Evolutionary conservation across 2,329 filamentous ascomycete genomes (phyloP), one percentile per base, ranked within the genome.

Genomic region (Cytospora chrysosperma): DNA sequence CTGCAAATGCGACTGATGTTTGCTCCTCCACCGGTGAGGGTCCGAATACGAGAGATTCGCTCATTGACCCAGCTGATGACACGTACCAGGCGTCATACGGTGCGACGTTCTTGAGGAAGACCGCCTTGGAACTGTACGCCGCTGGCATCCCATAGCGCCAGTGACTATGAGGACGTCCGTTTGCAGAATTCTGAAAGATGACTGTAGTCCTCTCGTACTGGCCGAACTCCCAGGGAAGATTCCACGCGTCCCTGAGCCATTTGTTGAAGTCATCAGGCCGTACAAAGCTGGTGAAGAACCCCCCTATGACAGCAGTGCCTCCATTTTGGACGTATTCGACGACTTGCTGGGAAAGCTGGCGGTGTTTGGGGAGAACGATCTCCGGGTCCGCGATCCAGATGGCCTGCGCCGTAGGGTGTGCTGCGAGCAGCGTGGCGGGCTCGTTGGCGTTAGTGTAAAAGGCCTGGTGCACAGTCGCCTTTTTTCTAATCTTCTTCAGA

Each of bases 1-100:
- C 52, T 13, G 57, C 30, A n/a, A 59, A 59, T 2, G 57, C 57
- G 28, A 59, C 9, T 12, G 57, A n/a, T 19, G 57, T 50, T 28
- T 53, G 49, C 9, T 13, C 28, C 24, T 6, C 24, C 30, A 51
- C 49, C 6, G 50, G 24, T 10, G 17, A 10, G 26, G 50, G 21
- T 19, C 50, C 50, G 9, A 9, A 52, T 13, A 27, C 27, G 21
- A 27, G 2, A 26, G 50, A 52, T 3, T 37, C 28, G 21, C 24
- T 34, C 21, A 12, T 59, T 7, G 57, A 40, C 9, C 57, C 57
- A 12, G 19, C 7, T 21, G 47, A 28, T 19, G 40, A 27, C 15
- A 26, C 28, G 47, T 53, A 59, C 57, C 57, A 59, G 21, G 57
- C 28, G 15, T 59, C 17, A 27, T 59, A 5, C 47, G 21, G n/a